phyloP scores from a whole-genome alignment of 2,329 filamentous ascomycete genomes.

The Fusarium neocosmosporiellum region DNA sequence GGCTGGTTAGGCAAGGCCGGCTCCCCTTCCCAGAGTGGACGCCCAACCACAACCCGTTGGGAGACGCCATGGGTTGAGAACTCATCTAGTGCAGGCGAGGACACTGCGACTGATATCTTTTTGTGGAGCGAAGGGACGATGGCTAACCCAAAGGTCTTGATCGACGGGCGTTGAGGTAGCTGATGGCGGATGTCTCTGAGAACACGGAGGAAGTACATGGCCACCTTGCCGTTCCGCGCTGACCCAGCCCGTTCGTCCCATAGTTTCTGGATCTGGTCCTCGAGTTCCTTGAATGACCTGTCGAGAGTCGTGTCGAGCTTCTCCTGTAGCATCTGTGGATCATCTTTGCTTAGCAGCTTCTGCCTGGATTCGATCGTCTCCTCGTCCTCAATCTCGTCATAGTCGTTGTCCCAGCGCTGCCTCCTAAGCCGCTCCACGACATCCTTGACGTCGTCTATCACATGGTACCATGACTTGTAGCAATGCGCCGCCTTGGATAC shows the following conservation, averaged over 20 bases:
- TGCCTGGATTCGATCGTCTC: constrained; percentile 75
- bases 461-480: constrained; percentile 79
- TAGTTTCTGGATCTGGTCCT: constrained; percentile 63
- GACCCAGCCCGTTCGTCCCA: constrained; percentile 60
- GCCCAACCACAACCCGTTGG: constrained; percentile 65
- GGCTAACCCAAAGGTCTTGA: constrained; percentile 67
- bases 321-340: constrained; percentile 72
- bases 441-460: constrained; percentile 73
- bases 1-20: constrained; percentile 82
- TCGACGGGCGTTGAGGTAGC: constrained; percentile 64
- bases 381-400: constrained; percentile 80
- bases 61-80: constrained; percentile 57
- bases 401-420: constrained; percentile 80
- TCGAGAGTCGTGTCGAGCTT: constrained; percentile 67
- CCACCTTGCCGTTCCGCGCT: constrained; percentile 62
- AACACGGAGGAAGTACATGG: constrained; percentile 77
- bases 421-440: constrained; percentile 73
- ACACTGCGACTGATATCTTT: constrained; percentile 66
- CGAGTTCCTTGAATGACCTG: constrained; percentile 68
- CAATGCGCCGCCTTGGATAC: constrained; percentile 70
- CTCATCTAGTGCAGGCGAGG: constrained; percentile 60
- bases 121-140: constrained; percentile 74
- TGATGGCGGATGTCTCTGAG: constrained; percentile 78
- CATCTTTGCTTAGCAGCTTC: constrained; percentile 75
- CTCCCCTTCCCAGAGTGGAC: constrained; percentile 82